Evolutionary conservation across 1,284 basidiomycete genomes (phyloP), one percentile per base, ranked within the genome.

Genomic region (Ganoderma sp.): DNA sequence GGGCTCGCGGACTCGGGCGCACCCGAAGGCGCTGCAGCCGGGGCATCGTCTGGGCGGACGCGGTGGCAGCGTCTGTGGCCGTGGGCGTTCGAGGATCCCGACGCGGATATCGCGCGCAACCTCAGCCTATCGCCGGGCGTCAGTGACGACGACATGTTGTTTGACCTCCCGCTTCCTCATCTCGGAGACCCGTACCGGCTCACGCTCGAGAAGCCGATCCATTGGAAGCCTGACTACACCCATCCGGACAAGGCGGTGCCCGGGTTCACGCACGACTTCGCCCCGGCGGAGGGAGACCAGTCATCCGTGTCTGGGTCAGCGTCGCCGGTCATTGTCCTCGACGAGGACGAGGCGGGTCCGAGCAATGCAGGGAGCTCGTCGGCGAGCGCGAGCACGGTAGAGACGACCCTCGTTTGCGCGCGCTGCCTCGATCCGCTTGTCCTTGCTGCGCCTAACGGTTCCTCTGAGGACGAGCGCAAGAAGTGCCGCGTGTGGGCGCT

Each of bases 251-350:
- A 78, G 14, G 79, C 85, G 5, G 79, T 83, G 22, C 78, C 87
- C 42, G 90, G 90, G 2, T 93, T 90, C 75, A 87, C 88, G 0
- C 84, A 84, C 74, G 85, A 91, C 74, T 92, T 93, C 76, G 84
- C 83, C 0, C 80, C 82, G 0, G 54, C 73, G 2, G 74, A 76
- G 7, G 58, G 70, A 34, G 50, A 34, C 1, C 57, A 68, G 15
- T 77, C 79, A 43, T 50, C 64, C 22, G 75, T 78, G 34, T 71
- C 74, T 52, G 76, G 76, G 17, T 78, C 77, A 76, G 66, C 81
- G 75, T 65, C 83, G 77, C 25, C 78, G 78, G 73, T 73, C 32
- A 74, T 79, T 28, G 71, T 76, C 2, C 65, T 78, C 14, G 78
- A 81, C 64, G 79, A 79, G n/a, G 75, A 77, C 22, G 67, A 63